These are phyloP conservation scores for Helianthus tuberosus DNA, from an alignment of 129 eudicot genomes.

Conservation along the genomic window DNA sequence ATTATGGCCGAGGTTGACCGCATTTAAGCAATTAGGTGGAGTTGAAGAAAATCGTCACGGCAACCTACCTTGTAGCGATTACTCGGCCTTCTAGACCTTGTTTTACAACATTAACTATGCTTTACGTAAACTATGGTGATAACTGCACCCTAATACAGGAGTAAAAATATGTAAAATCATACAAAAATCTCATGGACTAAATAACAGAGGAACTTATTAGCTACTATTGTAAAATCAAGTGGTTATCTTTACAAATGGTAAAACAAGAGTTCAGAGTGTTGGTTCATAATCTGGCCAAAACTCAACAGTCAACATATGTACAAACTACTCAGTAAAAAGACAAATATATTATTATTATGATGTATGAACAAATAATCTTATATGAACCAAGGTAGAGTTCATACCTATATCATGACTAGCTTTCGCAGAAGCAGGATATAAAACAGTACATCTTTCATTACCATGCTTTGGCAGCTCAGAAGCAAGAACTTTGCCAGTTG, in stretches of 20 bases:
- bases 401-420: slow-evolving; percentile 88
- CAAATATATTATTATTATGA: background rate
- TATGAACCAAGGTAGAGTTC: background rate
- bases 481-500: slow-evolving; percentile 87
- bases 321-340: slow-evolving; percentile 1
- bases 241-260: background rate
- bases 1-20: no score
- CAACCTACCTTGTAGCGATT: no score
- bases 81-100: no score
- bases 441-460: slow-evolving; percentile 53
- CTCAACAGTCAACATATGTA: background rate
- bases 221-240: slow-evolving; percentile 3
- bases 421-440: slow-evolving; percentile 92
- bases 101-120: no score
- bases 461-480: slow-evolving; percentile 76
- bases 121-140: background rate
- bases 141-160: slow-evolving; percentile 9
- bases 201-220: background rate
- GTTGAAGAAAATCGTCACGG: no score
- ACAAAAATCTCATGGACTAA: background rate
- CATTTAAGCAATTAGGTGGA: no score
- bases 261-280: background rate
- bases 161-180: background rate
- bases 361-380: slow-evolving; percentile 1
- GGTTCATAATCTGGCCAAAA: slow-evolving; percentile 8